Percentiles rank a stretch among this genome's conserved stretches.
phyloP scores from a whole-genome alignment of 1,284 basidiomycete species.

The Sphagnurus paluster region DNA sequence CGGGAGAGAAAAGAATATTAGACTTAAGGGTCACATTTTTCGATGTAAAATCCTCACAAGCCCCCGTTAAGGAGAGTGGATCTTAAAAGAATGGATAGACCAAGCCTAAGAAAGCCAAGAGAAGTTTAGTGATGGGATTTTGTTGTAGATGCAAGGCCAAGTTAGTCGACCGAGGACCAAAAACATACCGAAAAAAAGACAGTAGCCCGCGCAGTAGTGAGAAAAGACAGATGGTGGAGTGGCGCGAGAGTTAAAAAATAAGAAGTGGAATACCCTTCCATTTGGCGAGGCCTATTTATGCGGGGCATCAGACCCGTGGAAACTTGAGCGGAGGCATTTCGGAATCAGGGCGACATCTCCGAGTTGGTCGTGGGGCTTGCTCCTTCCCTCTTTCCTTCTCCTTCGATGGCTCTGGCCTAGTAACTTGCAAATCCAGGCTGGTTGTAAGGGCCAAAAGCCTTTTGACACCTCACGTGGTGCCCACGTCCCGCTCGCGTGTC shows the following conservation, averaged over 20 bases:
- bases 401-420: neutral
- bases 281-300: conserved; percentile 34
- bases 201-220: neutral
- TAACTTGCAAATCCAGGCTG: neutral
- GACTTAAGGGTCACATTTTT: neutral
- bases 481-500: conserved; percentile 30
- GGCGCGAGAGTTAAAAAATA: conserved; percentile 15
- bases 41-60: conserved; percentile 9
- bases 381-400: conserved; percentile 4
- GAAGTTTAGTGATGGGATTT: too few relatives aligned
- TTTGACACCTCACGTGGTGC: conserved; percentile 30
- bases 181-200: conserved; percentile 5
- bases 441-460: neutral
- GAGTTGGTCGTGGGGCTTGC: conserved; percentile 26
- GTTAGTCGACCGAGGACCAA: neutral
- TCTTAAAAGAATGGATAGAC: conserved; percentile 10
- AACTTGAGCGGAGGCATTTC: conserved; percentile 36
- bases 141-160: conserved; percentile 2
- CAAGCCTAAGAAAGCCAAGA: conserved; percentile 4
- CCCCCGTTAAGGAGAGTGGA: conserved; percentile 5
- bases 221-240: conserved; percentile 2
- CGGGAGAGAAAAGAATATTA: conserved; percentile 10
- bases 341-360: conserved; percentile 37
- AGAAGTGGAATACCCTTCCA: conserved; percentile 28
- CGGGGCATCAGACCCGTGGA: conserved; percentile 32